Base-by-base conservation (phyloP, 768 basidiomycete genomes). In the Calocybe cyanea region DNA sequence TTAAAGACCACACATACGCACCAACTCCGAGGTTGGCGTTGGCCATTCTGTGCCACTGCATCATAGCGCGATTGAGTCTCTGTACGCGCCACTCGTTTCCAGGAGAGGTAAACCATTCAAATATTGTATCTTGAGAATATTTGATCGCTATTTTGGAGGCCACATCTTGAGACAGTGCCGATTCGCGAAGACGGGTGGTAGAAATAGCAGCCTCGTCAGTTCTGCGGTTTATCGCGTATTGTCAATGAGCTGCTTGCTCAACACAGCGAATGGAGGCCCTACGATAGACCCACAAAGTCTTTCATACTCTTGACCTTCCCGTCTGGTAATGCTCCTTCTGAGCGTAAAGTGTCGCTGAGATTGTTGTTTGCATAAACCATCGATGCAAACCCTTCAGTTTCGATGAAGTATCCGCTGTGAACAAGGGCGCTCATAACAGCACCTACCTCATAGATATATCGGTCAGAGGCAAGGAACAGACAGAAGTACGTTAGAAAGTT, bases 91-190 rank as follows among this genome's bases (percentile, higher is more conserved):
- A 44, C 14, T 32, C 25, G 3, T 44, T 32, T 8, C 40, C 40
- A 23, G 40, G 40, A 32, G 19, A 20, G n/a, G 43, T n/a, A 24
- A 34, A 20, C 43, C 43, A 44, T 44, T 44, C 43, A 32, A 44
- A 44, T 10, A 34, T 35, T 18, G 31, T 38, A 38, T 38, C 37
- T 7, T n/a, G 35, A 9, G 7, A 8, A 32, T 8, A 8, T 8
- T 32, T 32, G 8, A 8, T n/a, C 8, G 31, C 31, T 8, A n/a
- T 32, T n/a, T 32, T 32, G n/a, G n/a, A n/a, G 9, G 9, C 31
- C 8, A 32, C n/a, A 32, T 32, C n/a, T 32, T 32, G 31, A 32
- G 9, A n/a, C 8, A 8, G 9, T 8, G 31, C 31, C 8, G 31
- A 8, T n/a, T 32, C 31, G 8, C 8, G n/a, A 32, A 32, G 31